phyloP scores from a whole-genome alignment of 768 basidiomycete genomes.

The Russula sp. region DNA sequence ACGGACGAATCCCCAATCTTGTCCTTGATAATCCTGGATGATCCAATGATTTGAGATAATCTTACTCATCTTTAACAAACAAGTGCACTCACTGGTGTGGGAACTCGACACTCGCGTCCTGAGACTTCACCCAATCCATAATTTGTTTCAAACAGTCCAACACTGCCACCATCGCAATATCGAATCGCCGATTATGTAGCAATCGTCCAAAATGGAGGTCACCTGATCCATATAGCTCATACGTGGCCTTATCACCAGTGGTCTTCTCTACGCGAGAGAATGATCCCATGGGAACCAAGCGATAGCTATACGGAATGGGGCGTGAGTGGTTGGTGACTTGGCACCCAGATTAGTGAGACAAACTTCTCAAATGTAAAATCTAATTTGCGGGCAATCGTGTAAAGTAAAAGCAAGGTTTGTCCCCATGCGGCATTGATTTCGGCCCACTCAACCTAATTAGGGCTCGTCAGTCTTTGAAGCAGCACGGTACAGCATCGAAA shows the following conservation, averaged over 20 bases:
- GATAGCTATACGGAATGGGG: constrained; percentile 55
- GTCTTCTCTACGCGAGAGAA: constrained; percentile 89
- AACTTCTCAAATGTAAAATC: constrained; percentile 87
- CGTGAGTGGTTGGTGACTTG: constrained; percentile 18
- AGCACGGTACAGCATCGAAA: constrained; percentile 19
- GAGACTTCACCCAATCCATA: constrained; percentile 77
- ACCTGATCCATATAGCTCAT: constrained; percentile 93
- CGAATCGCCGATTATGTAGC: constrained; percentile 93
- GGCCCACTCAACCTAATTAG: constrained; percentile 84
- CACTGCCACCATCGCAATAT: constrained; percentile 94
- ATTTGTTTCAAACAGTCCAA: constrained; percentile 92
- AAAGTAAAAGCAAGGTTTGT: constrained; percentile 84
- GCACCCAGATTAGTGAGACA: constrained; percentile 32
- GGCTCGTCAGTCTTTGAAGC: constrained; percentile 21
- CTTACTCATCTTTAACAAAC: constrained; percentile 2
- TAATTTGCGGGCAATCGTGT: constrained; percentile 88
- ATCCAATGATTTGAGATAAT: background rate
- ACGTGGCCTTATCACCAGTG: constrained; percentile 74
- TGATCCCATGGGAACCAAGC: constrained; percentile 89
- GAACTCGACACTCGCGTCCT: constrained; percentile 71
- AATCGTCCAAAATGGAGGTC: constrained; percentile 86
- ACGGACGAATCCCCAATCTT: constrained; percentile 95
- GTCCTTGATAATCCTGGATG: constrained; percentile 72
- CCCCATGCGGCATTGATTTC: constrained; percentile 99
- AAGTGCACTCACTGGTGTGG: constrained; percentile 73